phyloP scores from a whole-genome alignment of 1,284 basidiomycete species.

The Heterobasidion parviporum region DNA sequence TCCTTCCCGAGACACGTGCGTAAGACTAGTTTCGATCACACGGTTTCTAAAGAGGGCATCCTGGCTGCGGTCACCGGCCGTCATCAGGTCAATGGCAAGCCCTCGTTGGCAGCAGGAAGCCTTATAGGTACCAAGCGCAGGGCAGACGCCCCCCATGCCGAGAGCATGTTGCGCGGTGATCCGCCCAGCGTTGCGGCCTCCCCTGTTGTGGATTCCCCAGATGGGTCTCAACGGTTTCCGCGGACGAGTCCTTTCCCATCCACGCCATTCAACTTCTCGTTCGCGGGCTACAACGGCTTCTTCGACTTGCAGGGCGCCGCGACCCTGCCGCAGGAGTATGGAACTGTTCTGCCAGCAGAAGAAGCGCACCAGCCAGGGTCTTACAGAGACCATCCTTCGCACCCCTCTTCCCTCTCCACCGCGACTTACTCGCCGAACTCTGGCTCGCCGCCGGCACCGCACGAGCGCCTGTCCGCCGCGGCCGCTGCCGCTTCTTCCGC shows the following conservation, averaged over 20 bases:
- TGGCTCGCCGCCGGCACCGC: slow-evolving; percentile 25
- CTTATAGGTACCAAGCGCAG: slow-evolving; percentile 63
- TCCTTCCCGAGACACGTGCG: slow-evolving; percentile 77
- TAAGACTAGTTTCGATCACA: slow-evolving; percentile 91
- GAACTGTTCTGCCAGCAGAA: slow-evolving; percentile 10
- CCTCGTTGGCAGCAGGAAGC: slow-evolving; percentile 24
- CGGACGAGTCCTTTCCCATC: slow-evolving; percentile 57
- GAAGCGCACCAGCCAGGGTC: slow-evolving; percentile 1
- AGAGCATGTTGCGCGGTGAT: slow-evolving; percentile 70
- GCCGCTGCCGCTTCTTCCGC: slow-evolving; percentile 54
- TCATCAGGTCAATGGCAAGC: slow-evolving; percentile 73
- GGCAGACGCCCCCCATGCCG: slow-evolving; percentile 65
- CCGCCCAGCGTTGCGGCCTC: slow-evolving; percentile 47
- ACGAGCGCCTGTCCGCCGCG: slow-evolving; percentile 53
- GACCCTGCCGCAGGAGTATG: slow-evolving; percentile 15
- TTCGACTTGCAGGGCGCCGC: slow-evolving; percentile 39
- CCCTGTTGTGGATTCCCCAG: slow-evolving; percentile 13
- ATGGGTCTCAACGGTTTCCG: slow-evolving; percentile 14
- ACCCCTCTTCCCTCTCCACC: slow-evolving; percentile 21
- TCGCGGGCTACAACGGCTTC: slow-evolving; percentile 56
- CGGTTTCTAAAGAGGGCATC: slow-evolving; percentile 62
- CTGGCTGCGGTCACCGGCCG: slow-evolving; percentile 50
- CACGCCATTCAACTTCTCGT: slow-evolving; percentile 72
- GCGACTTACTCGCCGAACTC: slow-evolving; percentile 30
- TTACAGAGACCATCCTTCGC: slow-evolving; percentile 11